Conservation (phyloP, 176 grass and related monocot species). For the Oryza officinalis region DNA sequence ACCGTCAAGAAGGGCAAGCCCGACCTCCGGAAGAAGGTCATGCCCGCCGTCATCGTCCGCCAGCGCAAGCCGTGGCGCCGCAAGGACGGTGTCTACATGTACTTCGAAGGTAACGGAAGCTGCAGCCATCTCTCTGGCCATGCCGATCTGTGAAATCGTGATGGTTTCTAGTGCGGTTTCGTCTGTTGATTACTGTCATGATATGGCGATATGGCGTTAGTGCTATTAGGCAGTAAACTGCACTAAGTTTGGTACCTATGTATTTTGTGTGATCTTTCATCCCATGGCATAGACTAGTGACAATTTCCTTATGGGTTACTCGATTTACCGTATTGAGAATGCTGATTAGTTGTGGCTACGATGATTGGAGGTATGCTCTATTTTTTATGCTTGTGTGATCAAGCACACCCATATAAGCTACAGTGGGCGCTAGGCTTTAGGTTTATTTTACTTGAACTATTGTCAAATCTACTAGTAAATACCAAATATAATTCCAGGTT, state of each 20-base stretch:
- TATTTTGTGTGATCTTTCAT: neutral
- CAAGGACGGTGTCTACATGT: conserved; percentile 59
- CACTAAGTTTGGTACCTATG: neutral
- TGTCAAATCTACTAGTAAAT: too few species aligned
- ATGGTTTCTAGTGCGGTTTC: neutral
- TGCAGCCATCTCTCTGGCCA: neutral
- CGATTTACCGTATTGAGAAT: neutral
- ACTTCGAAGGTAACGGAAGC: conserved; percentile 45
- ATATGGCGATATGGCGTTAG: neutral
- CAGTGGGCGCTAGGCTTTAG: neutral
- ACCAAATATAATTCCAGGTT: too few species aligned
- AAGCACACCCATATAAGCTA: neutral
- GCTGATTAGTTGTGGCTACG: neutral
- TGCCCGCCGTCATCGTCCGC: conserved; percentile 56
- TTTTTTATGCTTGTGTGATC: neutral
- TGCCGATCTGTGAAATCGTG: neutral
- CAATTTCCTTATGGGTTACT: neutral
- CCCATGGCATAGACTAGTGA: neutral
- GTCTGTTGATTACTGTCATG: neutral
- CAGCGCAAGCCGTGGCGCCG: conserved; percentile 55
- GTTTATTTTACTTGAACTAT: too few species aligned
- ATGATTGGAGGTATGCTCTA: neutral
- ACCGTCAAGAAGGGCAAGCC: conserved; percentile 60
- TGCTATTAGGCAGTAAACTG: neutral
- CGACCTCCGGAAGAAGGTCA: conserved; percentile 57